Base-by-base conservation (phyloP, 257 asterid species). In the Parsonsia alboflavescens region DNA sequence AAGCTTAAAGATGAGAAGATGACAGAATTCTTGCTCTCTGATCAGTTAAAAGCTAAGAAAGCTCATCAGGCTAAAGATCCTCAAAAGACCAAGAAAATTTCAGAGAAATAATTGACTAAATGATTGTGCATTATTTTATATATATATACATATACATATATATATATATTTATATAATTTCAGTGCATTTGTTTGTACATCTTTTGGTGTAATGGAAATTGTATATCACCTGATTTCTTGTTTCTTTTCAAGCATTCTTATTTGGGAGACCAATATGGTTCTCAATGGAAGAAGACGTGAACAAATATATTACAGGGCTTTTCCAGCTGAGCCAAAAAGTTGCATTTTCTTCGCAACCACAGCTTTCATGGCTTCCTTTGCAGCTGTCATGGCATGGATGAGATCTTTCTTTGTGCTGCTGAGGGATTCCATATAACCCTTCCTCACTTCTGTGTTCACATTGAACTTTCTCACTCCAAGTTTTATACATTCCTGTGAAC, bases 271-370 rank as follows among this genome's bases (percentile, higher is more conserved):
- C 21, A 33, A 10, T 72, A 24, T 4, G 17, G 16, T 15, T 21
- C 24, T 17, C 45, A 49, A 15, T 49, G 52, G 73, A 69, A 53
- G 73, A 69, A 36, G 36, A 19, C 30, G 0, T 71, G 49, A 54
- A 53, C 22, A 17, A 56, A 6, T 36, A 6, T 36, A 24, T 77
- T 70, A 80, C 45, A 63, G 74, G 61, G 93, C 95, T 83, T 88
- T 94, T 59, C 98, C 98, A 44, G 92, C 87, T 21, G 98, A 94
- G 70, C 98, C 98, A 79, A 92, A 94, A 65, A 92, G 90, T 68
- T 63, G 87, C 95, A 94, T 92, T 84, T 94, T 94, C 85, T 94
- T 97, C 48, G 93, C 91, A 82, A 89, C 81, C 68, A 90, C 96
- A 45, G 76, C 87, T 82, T 90, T 92, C 98, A 94, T 94, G 84